phyloP scores from a whole-genome alignment of 2,329 filamentous ascomycete genomes.

The Fonsecaea pedrosoi region DNA sequence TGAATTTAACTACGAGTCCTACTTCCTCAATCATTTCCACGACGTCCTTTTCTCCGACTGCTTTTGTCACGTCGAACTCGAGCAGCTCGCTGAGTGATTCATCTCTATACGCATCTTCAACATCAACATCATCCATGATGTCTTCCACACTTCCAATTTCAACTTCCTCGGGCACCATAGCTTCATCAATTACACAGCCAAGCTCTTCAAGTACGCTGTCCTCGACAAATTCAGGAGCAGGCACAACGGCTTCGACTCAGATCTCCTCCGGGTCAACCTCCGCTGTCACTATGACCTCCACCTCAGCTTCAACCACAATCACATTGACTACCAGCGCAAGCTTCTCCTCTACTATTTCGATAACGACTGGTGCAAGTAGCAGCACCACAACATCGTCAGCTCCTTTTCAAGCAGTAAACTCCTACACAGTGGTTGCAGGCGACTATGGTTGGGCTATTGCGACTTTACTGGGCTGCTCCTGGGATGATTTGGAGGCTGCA shows the following conservation, averaged over 20 bases:
- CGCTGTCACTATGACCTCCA: not conserved
- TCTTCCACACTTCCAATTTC: not conserved
- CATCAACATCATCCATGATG: not conserved
- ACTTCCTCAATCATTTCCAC: conserved; percentile 9
- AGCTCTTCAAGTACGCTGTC: conserved; percentile 4
- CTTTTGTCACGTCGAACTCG: conserved; percentile 1
- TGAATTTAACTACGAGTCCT: conserved; percentile 1
- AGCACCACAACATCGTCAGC: conserved; percentile 19
- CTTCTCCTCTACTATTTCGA: not conserved
- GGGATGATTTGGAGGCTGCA: conserved; percentile 30
- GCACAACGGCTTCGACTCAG: conserved; percentile 10
- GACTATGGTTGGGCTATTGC: conserved; percentile 34
- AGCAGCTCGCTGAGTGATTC: not conserved
- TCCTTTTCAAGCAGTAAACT: conserved; percentile 11
- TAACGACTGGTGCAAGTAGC: not conserved
- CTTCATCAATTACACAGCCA: conserved; percentile 4
- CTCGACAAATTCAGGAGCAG: not conserved
- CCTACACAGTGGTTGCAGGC: conserved; percentile 31
- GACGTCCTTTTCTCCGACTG: conserved; percentile 5
- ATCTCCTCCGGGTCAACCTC: not conserved
- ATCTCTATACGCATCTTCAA: not conserved
- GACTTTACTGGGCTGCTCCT: conserved; percentile 28
- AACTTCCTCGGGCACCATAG: conserved; percentile 8
- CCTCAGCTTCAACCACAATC: conserved; percentile 14
- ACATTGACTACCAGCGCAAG: conserved; percentile 8